phyloP scores from a whole-genome alignment of 1,139 yeast species.

The Taphrina flavorubra region DNA sequence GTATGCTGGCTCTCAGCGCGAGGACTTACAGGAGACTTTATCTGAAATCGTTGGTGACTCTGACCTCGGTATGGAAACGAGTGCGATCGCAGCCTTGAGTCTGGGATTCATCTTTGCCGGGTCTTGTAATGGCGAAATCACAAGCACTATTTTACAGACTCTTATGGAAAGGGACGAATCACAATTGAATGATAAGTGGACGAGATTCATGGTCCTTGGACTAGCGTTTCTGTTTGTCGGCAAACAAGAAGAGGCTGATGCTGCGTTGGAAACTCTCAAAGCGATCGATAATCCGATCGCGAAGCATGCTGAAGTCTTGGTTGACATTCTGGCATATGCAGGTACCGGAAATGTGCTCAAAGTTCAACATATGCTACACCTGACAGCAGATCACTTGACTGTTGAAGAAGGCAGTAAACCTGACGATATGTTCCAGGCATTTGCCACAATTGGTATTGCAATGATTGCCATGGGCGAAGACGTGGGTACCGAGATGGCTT shows the following conservation, averaged over 20 bases:
- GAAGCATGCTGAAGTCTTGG: constrained; percentile 84
- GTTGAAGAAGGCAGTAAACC: constrained; percentile 59
- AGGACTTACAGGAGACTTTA: constrained; percentile 75
- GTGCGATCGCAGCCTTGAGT: constrained; percentile 86
- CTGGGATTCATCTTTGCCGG: constrained; percentile 96
- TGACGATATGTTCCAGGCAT: constrained; percentile 64
- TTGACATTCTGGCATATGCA: constrained; percentile 92
- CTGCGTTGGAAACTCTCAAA: constrained; percentile 88
- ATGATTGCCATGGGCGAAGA: constrained; percentile 97
- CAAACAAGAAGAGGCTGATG: constrained; percentile 87
- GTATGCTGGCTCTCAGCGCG: constrained; percentile 91
- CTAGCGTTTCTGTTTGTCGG: constrained; percentile 92
- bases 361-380: constrained; percentile 86
- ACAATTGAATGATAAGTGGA: constrained; percentile 84
- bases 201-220: constrained; percentile 88
- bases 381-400: constrained; percentile 61
- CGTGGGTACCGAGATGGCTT: constrained; percentile 95
- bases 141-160: constrained; percentile 87
- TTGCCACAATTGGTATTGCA: constrained; percentile 93
- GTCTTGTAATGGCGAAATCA: constrained; percentile 91
- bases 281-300: constrained; percentile 96
- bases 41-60: constrained; percentile 88
- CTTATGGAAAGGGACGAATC: constrained; percentile 79
- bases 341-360: constrained; percentile 98
- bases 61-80: constrained; percentile 73